Evolutionary conservation across 257 asterid genomes (phyloP), one percentile per base, ranked within the genome.

Genomic region (Primulina huaijiensis): DNA sequence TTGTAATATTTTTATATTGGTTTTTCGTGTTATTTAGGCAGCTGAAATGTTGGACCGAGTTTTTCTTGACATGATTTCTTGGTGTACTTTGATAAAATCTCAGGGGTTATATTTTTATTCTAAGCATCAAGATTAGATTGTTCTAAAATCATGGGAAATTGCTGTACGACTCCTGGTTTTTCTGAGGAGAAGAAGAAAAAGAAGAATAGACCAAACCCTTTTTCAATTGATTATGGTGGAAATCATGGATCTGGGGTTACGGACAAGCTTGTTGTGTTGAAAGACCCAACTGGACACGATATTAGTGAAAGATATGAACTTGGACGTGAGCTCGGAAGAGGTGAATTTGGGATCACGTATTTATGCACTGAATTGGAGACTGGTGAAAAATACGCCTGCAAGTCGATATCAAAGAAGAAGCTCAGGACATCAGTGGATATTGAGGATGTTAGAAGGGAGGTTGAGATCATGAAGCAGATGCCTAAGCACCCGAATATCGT

Each of bases 381-480:
- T 6, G 84, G 87, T 4, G 90, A 86, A 60, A 88, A 73, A 69
- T 84, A 75, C 11, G 95, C 95, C 20, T 88, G 95, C 74, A 88
- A 88, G 81, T 88, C 91, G 2, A 88, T 88, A 75, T 80, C 86
- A 6, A 88, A 88, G 74, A 85, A 83, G 88, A 88, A 88, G 83
- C 89, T 88, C 61, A 88, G 82, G 72, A 88, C 91, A 33, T 82
- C 85, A 2, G 87, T 88, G 23, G 95, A 88, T 65, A 74, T 88
- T 33, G 95, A 88, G 50, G 95, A 88, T 74, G 95, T 88, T 60
- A 85, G 91, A 79, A 77, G 95, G 79, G 95, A 88, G 79, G 95
- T 83, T 72, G 84, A 83, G 86, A 88, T 88, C 74, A 88, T 88
- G 95, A 88, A 62, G 74, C 89, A 78, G 30, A 80, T 88, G 91